A percentile compares a stretch with the other conserved stretches of the same genome.
Conservation (phyloP, 371 early-diverging fungal genomes). For the Chytridium lagenaria region DNA sequence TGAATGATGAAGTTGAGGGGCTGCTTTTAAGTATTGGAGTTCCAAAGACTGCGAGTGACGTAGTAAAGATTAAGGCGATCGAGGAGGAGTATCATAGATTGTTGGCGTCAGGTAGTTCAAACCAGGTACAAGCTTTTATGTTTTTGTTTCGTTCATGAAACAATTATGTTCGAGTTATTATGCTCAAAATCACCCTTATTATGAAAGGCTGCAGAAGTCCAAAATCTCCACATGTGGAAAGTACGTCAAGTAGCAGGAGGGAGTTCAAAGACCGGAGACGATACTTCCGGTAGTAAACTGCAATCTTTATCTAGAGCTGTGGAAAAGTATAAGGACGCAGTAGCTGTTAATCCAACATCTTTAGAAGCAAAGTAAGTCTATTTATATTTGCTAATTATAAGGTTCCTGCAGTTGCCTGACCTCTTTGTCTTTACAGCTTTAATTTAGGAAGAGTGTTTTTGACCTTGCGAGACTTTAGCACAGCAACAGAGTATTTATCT, state of each 20-base stretch:
- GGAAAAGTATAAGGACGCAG: constrained; percentile 41
- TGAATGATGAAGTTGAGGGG: constrained; percentile 53
- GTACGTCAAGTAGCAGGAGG: constrained; percentile 32
- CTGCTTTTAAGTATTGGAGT: constrained; percentile 47
- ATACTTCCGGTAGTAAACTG: background rate
- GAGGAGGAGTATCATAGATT: constrained; percentile 52
- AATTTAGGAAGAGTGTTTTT: constrained; percentile 32
- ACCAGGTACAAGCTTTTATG: constrained; percentile 19
- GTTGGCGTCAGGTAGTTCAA: constrained; percentile 20
- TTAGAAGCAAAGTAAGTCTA: constrained; percentile 27
- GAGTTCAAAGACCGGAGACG: background rate
- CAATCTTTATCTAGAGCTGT: constrained; percentile 14
- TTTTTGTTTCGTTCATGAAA: background rate
- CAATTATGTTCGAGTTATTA: background rate
- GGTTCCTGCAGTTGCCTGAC: too few species aligned
- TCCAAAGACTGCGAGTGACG: constrained; percentile 39
- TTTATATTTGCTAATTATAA: too few species aligned
- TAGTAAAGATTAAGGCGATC: constrained; percentile 45
- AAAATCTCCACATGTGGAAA: constrained; percentile 46
- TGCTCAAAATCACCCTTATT: background rate
- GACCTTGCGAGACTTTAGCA: constrained; percentile 4
- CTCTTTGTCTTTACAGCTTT: too few species aligned
- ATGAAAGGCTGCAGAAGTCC: constrained; percentile 51
- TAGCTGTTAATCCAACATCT: constrained; percentile 23
- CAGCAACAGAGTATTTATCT: constrained; percentile 29